Percentiles rank a stretch among this genome's conserved stretches.
Evolutionary conservation across 2,329 filamentous ascomycete genomes (phyloP).

Genomic region (Aspergillus alliaceus): DNA sequence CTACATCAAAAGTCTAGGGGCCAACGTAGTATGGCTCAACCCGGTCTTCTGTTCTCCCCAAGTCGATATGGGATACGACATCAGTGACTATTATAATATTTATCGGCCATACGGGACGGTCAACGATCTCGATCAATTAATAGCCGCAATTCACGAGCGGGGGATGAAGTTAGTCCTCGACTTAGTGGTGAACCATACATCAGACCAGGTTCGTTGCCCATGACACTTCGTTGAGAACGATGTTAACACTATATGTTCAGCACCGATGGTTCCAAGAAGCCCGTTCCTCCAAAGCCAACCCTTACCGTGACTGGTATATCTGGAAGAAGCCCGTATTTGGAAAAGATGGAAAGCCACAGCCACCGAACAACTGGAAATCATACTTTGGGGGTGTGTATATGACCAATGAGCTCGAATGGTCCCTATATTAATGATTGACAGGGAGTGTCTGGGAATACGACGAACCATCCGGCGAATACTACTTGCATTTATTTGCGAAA

Average conservation of each 20-base stretch:
- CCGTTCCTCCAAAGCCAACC: constrained; percentile 57
- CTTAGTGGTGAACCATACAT: constrained; percentile 75
- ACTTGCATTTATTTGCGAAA: constrained; percentile 70
- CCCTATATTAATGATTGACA: neutral
- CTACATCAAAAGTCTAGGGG: constrained; percentile 61
- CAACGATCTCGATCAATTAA: constrained; percentile 61
- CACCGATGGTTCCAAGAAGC: constrained; percentile 62
- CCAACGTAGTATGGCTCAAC: constrained; percentile 59
- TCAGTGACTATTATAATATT: constrained; percentile 63
- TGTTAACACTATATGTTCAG: neutral
- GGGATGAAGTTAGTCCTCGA: constrained; percentile 71
- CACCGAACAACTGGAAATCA: constrained; percentile 62
- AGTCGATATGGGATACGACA: constrained; percentile 55
- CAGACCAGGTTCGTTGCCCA: constrained; percentile 49
- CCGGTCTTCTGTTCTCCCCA: constrained; percentile 53
- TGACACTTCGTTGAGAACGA: constrained; percentile 33
- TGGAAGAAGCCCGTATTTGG: constrained; percentile 52
- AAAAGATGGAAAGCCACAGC: constrained; percentile 57
- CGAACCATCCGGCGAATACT: constrained; percentile 68
- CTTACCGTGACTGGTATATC: constrained; percentile 69
- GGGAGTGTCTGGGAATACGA: constrained; percentile 46
- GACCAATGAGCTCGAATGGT: neutral
- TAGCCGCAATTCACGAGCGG: constrained; percentile 58
- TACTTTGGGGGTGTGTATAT: neutral
- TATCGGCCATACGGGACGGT: constrained; percentile 65